Base-by-base conservation (phyloP, 176 grass and related monocot genomes). In the Raddia guianensis region DNA sequence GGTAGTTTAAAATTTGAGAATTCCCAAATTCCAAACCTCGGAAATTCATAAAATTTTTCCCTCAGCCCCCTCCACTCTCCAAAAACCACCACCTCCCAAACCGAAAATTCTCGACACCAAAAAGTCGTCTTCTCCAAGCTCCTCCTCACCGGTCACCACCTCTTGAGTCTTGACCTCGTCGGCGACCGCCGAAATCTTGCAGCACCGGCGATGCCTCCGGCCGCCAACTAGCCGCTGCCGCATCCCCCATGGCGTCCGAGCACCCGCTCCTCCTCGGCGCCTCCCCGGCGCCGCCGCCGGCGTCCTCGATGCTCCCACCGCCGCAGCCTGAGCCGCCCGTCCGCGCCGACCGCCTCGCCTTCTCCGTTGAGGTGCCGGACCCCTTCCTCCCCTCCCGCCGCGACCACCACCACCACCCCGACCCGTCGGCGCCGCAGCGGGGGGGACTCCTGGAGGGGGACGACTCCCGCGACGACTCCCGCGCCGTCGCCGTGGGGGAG, bases 381-480 rank as follows among this genome's bases (percentile, higher is more conserved):
- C 90, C 86, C 53, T 89, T 81, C 80, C 58, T 14, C 70, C 62
- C 71, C 0, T 44, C 49, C n/a, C 27, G 6, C 37, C 83, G 74
- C 8, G 59, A 66, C 12, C 37, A 57, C 62, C 61, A 57, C 62
- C 61, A 44, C 2, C 65, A 46, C 0, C 42, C 63, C 45, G 90
- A 91, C 72, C 63, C 47, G 34, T 82, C 84, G 49, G 62, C 68
- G 44, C 87, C 80, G 13, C 62, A 76, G 76, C 53, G 72, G 81
- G 93, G 76, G 83, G 93, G 92, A 45, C 70, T 83, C 2, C 55
- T 78, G 6, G 80, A 82, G 18, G 81, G 73, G 52, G 88, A 55
- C 12, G 80, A 97, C n/a, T 83, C 91, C 32, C 82, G 94, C 51
- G 88, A 55, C 12, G 80, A 97, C n/a, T 83, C 91, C 32, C 82